Evolutionary conservation across 202 grass and related monocot genomes (phyloP).

Genomic region (Carex arenaria): DNA sequence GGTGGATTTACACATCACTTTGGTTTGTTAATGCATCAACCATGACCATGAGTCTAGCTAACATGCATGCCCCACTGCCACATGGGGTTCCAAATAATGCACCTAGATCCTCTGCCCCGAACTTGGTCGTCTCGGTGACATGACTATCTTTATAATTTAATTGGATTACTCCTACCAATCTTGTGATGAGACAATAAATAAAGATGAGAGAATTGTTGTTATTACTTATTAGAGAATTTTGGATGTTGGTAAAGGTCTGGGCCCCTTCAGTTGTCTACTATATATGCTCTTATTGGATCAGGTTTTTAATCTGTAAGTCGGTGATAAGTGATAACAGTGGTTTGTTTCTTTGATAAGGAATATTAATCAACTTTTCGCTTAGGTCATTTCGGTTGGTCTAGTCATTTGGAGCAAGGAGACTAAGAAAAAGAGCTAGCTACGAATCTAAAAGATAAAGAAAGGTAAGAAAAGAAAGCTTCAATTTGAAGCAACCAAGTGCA

Average conservation of each 20-base stretch:
- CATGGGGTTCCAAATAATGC: not conserved
- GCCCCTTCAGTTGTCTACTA: no score
- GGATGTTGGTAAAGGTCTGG: not conserved
- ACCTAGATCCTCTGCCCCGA: not conserved
- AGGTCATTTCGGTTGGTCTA: conserved; percentile 20
- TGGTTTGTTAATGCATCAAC: not conserved
- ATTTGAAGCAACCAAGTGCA: conserved; percentile 39
- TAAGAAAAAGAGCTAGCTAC: not conserved
- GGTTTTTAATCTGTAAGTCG: no score
- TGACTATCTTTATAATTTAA: not conserved
- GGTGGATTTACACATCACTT: not conserved
- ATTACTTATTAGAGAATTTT: not conserved
- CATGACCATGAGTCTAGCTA: not conserved
- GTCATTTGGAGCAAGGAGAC: conserved; percentile 34
- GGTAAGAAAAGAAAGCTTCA: not conserved
- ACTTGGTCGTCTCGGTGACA: not conserved
- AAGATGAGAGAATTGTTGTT: not conserved
- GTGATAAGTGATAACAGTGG: not conserved
- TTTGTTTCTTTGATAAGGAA: conserved; percentile 39
- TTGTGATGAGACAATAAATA: not conserved
- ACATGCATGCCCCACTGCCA: not conserved
- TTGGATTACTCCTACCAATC: not conserved
- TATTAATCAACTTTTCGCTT: conserved; percentile 29
- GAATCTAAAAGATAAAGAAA: not conserved
- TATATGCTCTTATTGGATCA: no score